Evolutionary conservation across 345 rosid species (phyloP).

Genomic region (Citrus medica): DNA sequence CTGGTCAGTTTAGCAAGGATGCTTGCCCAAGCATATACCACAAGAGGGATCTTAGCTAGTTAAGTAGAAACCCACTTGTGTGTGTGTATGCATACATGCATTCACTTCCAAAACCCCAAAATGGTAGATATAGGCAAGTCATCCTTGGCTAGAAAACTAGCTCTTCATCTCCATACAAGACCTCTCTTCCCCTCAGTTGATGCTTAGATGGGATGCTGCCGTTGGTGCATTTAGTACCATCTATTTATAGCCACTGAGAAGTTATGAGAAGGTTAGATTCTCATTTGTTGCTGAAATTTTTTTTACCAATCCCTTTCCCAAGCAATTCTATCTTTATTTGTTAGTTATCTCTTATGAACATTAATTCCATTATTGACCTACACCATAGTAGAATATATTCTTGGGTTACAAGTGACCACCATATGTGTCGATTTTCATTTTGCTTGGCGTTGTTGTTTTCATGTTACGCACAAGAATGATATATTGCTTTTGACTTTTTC

Average conservation of each 20-base stretch:
- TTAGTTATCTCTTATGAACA: background rate
- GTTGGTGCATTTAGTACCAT: background rate
- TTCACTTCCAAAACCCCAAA: background rate
- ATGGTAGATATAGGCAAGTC: background rate
- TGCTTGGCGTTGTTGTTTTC: background rate
- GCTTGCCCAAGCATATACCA: background rate
- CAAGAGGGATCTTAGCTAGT: background rate
- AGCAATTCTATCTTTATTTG: background rate
- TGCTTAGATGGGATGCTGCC: background rate
- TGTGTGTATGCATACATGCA: background rate
- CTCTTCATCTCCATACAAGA: slow-evolving; percentile 1
- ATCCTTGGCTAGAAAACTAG: slow-evolving; percentile 1
- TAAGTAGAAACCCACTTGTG: background rate
- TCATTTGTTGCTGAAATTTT: background rate
- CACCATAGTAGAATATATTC: background rate
- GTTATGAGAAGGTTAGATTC: background rate
- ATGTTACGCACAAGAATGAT: background rate
- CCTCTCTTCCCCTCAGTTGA: background rate
- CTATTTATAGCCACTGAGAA: background rate
- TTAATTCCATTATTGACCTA: background rate
- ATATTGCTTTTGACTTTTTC: background rate
- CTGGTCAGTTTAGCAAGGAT: background rate
- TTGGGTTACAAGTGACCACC: background rate
- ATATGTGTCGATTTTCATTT: background rate
- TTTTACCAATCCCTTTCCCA: background rate